These are phyloP conservation scores for Fusarium graminum DNA, from an alignment of 2,329 filamentous ascomycete genomes.

Conservation along the genomic window DNA sequence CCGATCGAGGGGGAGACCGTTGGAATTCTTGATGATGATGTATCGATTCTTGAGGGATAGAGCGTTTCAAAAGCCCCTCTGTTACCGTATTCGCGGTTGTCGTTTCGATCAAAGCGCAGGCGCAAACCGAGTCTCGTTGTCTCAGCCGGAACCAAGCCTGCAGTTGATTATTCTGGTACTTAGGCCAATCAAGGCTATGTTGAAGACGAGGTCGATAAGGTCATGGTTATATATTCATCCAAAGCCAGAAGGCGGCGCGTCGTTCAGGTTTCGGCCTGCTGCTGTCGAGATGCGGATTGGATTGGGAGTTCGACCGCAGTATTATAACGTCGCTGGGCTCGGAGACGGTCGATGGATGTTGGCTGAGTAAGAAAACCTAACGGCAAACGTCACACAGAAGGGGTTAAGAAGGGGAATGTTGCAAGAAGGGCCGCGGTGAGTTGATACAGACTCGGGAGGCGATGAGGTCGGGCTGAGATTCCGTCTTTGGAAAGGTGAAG, in stretches of 20 bases:
- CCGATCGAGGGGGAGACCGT: slow-evolving; percentile 38
- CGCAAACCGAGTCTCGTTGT: slow-evolving; percentile 41
- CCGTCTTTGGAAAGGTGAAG: slow-evolving; percentile 39
- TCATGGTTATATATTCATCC: slow-evolving; percentile 49
- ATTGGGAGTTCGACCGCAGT: slow-evolving; percentile 12
- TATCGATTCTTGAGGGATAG: slow-evolving; percentile 42
- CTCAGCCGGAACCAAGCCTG: slow-evolving; percentile 42
- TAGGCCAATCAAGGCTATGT: slow-evolving; percentile 52
- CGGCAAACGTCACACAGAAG: slow-evolving; percentile 29
- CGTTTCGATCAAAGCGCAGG: slow-evolving; percentile 42
- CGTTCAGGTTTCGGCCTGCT: slow-evolving; percentile 37
- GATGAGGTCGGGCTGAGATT: slow-evolving; percentile 41
- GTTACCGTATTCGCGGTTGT: slow-evolving; percentile 42
- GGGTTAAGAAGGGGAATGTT: slow-evolving; percentile 36
- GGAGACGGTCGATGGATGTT: slow-evolving; percentile 11
- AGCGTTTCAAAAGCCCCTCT: slow-evolving; percentile 52
- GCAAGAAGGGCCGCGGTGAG: slow-evolving; percentile 47
- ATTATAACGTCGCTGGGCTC: slow-evolving; percentile 5
- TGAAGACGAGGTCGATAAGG: slow-evolving; percentile 48
- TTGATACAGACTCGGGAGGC: slow-evolving; percentile 45
- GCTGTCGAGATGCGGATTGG: slow-evolving; percentile 15
- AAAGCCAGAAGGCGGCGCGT: slow-evolving; percentile 44
- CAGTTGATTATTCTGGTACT: slow-evolving; percentile 35
- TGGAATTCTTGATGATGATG: slow-evolving; percentile 39
- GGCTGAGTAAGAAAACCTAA: slow-evolving; percentile 20